A percentile compares a stretch with the other conserved stretches of the same genome.
Conservation (phyloP, 2,329 filamentous ascomycete genomes). For the Fusarium metavorans region DNA sequence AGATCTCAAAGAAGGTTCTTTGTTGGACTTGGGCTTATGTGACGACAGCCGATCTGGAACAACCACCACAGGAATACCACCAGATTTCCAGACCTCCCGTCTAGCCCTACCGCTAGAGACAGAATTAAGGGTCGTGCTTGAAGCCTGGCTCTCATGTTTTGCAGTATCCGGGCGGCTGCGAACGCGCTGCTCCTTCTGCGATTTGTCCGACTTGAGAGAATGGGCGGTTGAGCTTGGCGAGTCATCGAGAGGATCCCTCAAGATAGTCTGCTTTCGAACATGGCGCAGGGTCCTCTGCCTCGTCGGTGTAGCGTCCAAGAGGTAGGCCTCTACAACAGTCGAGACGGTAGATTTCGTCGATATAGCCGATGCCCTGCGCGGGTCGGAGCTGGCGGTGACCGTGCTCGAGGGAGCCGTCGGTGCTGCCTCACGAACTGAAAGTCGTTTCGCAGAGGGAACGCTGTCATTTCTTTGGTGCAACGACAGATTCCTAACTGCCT, state of each 20-base stretch:
- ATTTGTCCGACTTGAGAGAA: slow-evolving; percentile 25
- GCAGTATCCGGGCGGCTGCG: slow-evolving; percentile 44
- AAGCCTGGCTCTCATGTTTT: slow-evolving; percentile 62
- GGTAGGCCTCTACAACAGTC: slow-evolving; percentile 68
- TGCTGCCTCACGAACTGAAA: slow-evolving; percentile 40
- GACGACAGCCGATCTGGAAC: slow-evolving; percentile 71
- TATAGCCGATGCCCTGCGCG: slow-evolving; percentile 64
- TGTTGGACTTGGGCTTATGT: slow-evolving; percentile 61
- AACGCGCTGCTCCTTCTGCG: slow-evolving; percentile 44
- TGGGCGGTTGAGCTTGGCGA: slow-evolving; percentile 23
- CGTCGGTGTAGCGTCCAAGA: slow-evolving; percentile 62
- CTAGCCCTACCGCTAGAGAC: slow-evolving; percentile 66
- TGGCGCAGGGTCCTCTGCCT: slow-evolving; percentile 70
- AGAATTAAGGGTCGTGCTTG: slow-evolving; percentile 62
- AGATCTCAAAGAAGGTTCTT: slow-evolving; percentile 69
- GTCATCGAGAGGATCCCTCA: slow-evolving; percentile 58
- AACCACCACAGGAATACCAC: slow-evolving; percentile 72
- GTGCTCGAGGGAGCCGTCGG: slow-evolving; percentile 52
- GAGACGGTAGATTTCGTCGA: slow-evolving; percentile 67
- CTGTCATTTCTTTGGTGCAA: slow-evolving; percentile 56
- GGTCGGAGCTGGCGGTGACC: slow-evolving; percentile 56
- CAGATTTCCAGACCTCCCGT: slow-evolving; percentile 69
- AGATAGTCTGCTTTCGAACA: slow-evolving; percentile 65
- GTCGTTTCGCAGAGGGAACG: slow-evolving; percentile 28
- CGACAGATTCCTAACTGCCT: slow-evolving; percentile 61